Percentiles rank a stretch among this genome's conserved stretches.
These are phyloP conservation scores for Lasiodiplodia citricola DNA, from an alignment of 2,329 filamentous ascomycete genomes.

Conservation along the genomic window DNA sequence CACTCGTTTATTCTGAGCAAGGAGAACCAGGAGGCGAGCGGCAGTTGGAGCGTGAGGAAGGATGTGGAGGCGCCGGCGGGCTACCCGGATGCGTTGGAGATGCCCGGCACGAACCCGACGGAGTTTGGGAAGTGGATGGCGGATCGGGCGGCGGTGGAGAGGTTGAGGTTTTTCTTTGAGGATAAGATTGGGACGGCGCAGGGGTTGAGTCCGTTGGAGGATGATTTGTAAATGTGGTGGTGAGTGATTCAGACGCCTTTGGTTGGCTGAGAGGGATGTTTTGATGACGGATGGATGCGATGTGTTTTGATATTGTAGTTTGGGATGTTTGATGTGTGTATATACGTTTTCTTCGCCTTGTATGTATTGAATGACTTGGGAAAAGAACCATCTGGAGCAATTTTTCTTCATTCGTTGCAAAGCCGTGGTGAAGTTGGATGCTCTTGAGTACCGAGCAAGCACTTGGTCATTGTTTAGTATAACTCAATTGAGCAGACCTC, in stretches of 20 bases:
- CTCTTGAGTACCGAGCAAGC: too few relatives aligned
- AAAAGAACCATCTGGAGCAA: too few relatives aligned
- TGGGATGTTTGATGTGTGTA: too few relatives aligned
- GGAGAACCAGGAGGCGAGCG: slow-evolving; percentile 44
- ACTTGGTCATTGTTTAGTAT: too few relatives aligned
- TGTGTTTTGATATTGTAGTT: too few relatives aligned
- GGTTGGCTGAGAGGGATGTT: too few relatives aligned
- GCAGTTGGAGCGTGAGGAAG: slow-evolving; percentile 44
- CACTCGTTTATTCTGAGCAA: slow-evolving; percentile 53
- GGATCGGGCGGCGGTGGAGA: slow-evolving; percentile 50
- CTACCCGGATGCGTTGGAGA: slow-evolving; percentile 38
- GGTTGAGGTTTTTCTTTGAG: slow-evolving; percentile 52
- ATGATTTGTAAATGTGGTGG: slow-evolving; percentile 31
- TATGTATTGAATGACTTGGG: too few relatives aligned
- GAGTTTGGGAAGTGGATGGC: slow-evolving; percentile 51
- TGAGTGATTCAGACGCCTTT: not conserved
- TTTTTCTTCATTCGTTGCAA: too few relatives aligned
- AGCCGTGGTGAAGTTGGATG: too few relatives aligned
- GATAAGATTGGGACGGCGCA: slow-evolving; percentile 49
- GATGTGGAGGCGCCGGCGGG: slow-evolving; percentile 41
- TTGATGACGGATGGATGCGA: too few relatives aligned
- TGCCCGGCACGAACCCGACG: slow-evolving; percentile 43
- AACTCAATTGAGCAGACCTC: too few relatives aligned
- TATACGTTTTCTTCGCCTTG: too few relatives aligned
- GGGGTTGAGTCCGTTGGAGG: slow-evolving; percentile 48